A percentile compares a stretch with the other conserved stretches of the same genome.
phyloP scores from a whole-genome alignment of 306 rosid genomes.

The Morella rubra region DNA sequence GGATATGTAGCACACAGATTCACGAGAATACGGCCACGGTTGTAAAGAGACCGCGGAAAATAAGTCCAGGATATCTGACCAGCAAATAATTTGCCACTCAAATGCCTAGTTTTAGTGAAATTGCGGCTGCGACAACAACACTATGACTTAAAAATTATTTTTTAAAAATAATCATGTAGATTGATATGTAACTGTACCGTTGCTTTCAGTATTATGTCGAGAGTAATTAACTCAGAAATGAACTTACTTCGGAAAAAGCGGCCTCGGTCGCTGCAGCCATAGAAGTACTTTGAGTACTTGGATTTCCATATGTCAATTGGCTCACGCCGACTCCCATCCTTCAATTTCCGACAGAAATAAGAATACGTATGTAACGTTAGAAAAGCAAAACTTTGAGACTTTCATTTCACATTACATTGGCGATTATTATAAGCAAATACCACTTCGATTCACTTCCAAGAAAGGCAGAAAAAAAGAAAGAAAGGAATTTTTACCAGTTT shows the following conservation, averaged over 20 bases:
- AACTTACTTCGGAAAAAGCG: constrained; percentile 63
- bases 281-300: constrained; percentile 65
- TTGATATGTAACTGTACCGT: neutral
- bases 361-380: neutral
- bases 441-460: neutral
- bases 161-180: neutral
- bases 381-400: neutral
- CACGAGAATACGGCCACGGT: neutral
- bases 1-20: neutral
- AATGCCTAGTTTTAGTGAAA: neutral
- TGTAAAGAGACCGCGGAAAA: neutral
- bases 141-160: neutral
- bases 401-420: neutral
- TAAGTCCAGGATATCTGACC: neutral
- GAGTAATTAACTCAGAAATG: neutral
- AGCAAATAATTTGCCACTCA: neutral
- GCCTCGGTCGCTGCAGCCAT: constrained; percentile 80
- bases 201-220: too few relatives aligned
- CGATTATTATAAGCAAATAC: neutral
- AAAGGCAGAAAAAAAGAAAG: neutral
- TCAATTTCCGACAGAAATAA: constrained; percentile 26
- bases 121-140: neutral
- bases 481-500: constrained; percentile 37
- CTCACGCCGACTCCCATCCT: constrained; percentile 57
- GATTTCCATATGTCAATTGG: constrained; percentile 88